Conservation (phyloP, 1,139 yeast genomes). For the Hansenula sp. region DNA sequence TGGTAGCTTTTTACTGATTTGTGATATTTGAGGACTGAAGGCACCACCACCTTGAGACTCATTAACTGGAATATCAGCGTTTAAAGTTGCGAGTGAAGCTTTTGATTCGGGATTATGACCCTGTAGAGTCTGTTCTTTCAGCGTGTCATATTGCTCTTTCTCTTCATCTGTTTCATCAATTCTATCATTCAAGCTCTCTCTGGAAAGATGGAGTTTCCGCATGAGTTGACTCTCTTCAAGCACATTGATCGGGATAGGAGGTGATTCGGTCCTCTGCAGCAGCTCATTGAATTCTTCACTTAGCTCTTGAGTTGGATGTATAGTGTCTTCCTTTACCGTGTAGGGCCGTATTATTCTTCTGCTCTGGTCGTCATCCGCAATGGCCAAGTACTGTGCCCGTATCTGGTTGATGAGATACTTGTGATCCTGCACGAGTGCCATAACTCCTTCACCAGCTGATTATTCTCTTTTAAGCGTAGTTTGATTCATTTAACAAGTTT, state of each 20-base stretch:
- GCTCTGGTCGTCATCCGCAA: slow-evolving; percentile 19
- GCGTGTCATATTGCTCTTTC: background rate
- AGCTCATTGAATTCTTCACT: slow-evolving; percentile 9
- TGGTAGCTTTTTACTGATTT: background rate
- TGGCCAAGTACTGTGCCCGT: slow-evolving; percentile 15
- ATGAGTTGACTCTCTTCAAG: slow-evolving; percentile 16
- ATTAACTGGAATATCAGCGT: too few species aligned
- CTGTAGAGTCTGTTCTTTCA: background rate
- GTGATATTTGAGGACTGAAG: background rate
- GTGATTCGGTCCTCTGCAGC: slow-evolving; percentile 18
- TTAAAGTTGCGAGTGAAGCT: background rate
- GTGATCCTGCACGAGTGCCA: slow-evolving; percentile 15
- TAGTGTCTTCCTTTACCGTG: background rate
- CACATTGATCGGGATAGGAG: slow-evolving; percentile 26
- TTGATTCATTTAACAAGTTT: too few species aligned
- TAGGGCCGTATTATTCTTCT: slow-evolving; percentile 19
- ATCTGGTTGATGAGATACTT: slow-evolving; percentile 14
- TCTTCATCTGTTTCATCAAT: slow-evolving; percentile 4
- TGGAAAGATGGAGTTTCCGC: slow-evolving; percentile 4
- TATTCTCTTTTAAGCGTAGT: too few species aligned
- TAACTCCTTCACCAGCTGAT: background rate
- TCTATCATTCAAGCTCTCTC: background rate
- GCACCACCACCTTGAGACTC: too few species aligned
- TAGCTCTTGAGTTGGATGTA: slow-evolving; percentile 1
- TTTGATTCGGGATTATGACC: background rate